phyloP scores from a whole-genome alignment of 2,329 filamentous ascomycete species.

The Juglanconis sp. region DNA sequence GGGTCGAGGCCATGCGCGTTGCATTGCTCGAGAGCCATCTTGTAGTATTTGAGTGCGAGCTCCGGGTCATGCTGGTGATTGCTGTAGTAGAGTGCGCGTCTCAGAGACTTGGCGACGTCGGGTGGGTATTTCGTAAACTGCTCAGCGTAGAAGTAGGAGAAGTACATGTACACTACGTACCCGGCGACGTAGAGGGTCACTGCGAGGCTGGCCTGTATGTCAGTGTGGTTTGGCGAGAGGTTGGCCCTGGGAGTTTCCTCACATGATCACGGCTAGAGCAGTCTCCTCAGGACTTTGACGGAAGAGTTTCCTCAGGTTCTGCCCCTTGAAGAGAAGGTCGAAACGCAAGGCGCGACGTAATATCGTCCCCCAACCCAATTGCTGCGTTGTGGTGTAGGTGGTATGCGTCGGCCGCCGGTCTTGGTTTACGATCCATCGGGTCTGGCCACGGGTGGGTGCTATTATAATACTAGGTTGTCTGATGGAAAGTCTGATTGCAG shows the following conservation, averaged over 20 bases:
- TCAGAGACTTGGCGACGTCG: conserved; percentile 71
- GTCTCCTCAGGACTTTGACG: conserved; percentile 43
- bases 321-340: conserved; percentile 34
- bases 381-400: neutral
- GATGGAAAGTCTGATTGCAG: neutral
- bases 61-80: conserved; percentile 72
- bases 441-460: neutral
- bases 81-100: conserved; percentile 82
- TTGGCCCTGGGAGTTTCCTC: conserved; percentile 21
- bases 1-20: conserved; percentile 75
- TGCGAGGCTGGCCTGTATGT: conserved; percentile 32
- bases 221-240: conserved; percentile 26
- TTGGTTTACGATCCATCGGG: conserved; percentile 3
- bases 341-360: conserved; percentile 21
- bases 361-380: conserved; percentile 1
- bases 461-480: neutral
- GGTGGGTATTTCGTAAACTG: conserved; percentile 62
- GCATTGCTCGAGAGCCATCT: conserved; percentile 71
- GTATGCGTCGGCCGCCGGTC: neutral
- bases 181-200: conserved; percentile 29
- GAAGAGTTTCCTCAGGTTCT: conserved; percentile 36
- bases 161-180: conserved; percentile 45
- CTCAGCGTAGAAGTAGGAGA: conserved; percentile 52
- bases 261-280: conserved; percentile 40
- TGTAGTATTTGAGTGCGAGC: conserved; percentile 79